Conservation (phyloP, 225 moss, liverwort and hornwort species). For the Ulota crispa region DNA sequence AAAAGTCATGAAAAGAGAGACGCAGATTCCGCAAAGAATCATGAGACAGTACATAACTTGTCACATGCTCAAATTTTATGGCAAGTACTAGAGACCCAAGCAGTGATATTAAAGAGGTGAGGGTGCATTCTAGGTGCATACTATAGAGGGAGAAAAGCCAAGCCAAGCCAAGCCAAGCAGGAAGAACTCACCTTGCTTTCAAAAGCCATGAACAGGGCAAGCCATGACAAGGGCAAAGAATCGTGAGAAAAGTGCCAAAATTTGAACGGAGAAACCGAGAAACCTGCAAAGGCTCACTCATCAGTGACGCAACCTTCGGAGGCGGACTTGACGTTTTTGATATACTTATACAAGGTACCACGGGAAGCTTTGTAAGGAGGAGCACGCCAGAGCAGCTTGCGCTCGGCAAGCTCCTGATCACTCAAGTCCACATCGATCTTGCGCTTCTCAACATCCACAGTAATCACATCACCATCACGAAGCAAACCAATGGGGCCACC, state of each 20-base stretch:
- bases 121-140: neutral
- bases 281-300: constrained; percentile 67
- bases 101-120: no score
- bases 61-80: no score
- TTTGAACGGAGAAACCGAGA: neutral
- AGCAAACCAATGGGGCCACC: constrained; percentile 89
- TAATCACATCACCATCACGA: constrained; percentile 72
- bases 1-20: no score
- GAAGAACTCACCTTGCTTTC: no score
- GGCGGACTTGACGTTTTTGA: constrained; percentile 88
- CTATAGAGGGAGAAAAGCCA: neutral
- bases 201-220: no score
- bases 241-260: constrained; percentile 27
- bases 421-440: constrained; percentile 75
- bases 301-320: constrained; percentile 95
- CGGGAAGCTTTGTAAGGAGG: constrained; percentile 74
- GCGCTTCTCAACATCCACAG: constrained; percentile 73
- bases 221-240: no score
- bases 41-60: no score
- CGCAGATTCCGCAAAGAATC: no score
- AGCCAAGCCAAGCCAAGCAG: neutral
- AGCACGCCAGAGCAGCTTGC: constrained; percentile 64
- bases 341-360: constrained; percentile 91
- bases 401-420: constrained; percentile 54
- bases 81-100: no score